Base-by-base conservation (phyloP, 345 rosid species). In the Acer campestre region DNA sequence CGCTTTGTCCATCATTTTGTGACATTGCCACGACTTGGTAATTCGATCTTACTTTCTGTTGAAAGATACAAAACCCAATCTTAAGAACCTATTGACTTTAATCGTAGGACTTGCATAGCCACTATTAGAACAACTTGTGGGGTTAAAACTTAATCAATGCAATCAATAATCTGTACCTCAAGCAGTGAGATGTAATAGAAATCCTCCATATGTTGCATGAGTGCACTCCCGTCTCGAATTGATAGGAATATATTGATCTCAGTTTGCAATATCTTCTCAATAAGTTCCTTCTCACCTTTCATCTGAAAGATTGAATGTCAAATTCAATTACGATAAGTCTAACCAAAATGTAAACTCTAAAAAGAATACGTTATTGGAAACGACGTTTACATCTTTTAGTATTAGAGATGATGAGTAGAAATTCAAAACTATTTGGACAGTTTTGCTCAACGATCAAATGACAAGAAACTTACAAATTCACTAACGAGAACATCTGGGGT, bases 141-240 rank as follows among this genome's bases (percentile, higher is more conserved):
- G 12, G 73, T 51, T 16, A 31, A 58, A 58, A 20, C 9, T 18
- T 6, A 68, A 66, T 61, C 18, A 20, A 10, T 11, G 2, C 4
- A 68, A 38, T 7, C 3, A 9, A 73, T 22, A 64, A 31, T 20
- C 18, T 1, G 18, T 91, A 95, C 99, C 98, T 92, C 99, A 56
- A 95, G 88, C 65, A 95, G 80, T 53, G 96, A 81, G 86, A 95
- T 82, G 85, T 95, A 95, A 82, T 95, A 95, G 84, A 95, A 95
- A 84, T 93, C 98, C 80, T 95, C 99, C 98, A 95, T 95, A 80
- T 93, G 99, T 82, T 95, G 99, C 98, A 92, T 93, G 48, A 95
- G 92, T 18, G 96, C 98, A 86, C 92, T 93, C 73, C 97, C 98
- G 78, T 95, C 98, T 76, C 99, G 92, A 70, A 95, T 90, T 70